These are phyloP conservation scores for Dinochytrium kinnereticum DNA, from an alignment of 371 early-diverging fungal species.

Conservation along the genomic window DNA sequence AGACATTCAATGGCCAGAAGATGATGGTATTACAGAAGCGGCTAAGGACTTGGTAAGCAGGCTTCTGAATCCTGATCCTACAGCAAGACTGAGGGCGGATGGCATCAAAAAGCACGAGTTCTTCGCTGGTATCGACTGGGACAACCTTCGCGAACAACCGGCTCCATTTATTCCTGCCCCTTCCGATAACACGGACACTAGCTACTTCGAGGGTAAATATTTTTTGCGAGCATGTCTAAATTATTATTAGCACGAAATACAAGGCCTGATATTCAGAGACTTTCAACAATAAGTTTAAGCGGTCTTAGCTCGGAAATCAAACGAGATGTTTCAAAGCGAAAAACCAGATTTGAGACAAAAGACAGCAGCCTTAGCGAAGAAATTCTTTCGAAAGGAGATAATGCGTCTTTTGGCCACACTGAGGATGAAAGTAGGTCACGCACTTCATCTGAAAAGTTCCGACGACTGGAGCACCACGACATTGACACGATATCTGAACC, in stretches of 20 bases:
- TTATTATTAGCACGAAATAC: conserved; percentile 48
- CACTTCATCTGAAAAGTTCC: no score
- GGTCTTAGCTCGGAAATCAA: background rate
- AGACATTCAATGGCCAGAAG: conserved; percentile 73
- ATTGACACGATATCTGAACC: no score
- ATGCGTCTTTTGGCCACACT: no score
- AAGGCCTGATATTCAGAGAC: conserved; percentile 62
- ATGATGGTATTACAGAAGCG: conserved; percentile 60
- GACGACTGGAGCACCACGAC: no score
- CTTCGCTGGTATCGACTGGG: conserved; percentile 67
- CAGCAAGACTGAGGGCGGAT: conserved; percentile 61
- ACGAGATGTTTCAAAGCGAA: background rate
- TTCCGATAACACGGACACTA: conserved; percentile 73
- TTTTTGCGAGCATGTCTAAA: background rate
- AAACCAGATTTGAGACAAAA: background rate
- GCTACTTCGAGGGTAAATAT: conserved; percentile 71
- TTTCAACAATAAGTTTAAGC: conserved; percentile 42
- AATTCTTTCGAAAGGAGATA: conserved; percentile 5
- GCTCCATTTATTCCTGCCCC: conserved; percentile 78
- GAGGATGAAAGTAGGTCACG: no score
- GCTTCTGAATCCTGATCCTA: conserved; percentile 76
- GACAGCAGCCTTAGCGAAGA: conserved; percentile 2
- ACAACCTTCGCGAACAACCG: conserved; percentile 56
- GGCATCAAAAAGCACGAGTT: conserved; percentile 65
- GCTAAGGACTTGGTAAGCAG: conserved; percentile 72